Conservation (phyloP, 106 monocot genomes). For the Platanthera guangdongensis region DNA sequence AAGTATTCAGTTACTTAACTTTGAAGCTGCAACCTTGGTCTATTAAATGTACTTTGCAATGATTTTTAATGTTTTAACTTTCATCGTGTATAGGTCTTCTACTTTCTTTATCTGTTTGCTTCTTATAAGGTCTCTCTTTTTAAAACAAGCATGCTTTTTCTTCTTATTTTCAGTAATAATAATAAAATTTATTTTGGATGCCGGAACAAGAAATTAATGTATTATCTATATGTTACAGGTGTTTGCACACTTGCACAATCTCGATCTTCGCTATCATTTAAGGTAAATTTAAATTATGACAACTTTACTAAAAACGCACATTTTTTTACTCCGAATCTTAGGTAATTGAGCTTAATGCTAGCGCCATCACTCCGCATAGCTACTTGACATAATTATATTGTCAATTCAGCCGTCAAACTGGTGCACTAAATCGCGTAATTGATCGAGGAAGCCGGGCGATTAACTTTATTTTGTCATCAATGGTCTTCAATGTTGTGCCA, state of each 20-base stretch:
- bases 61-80: not conserved
- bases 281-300: conserved; percentile 41
- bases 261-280: conserved; percentile 91
- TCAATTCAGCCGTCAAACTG: conserved; percentile 87
- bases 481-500: conserved; percentile 93
- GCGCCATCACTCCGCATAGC: not conserved
- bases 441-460: conserved; percentile 99
- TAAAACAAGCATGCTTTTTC: not conserved
- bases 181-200: not conserved
- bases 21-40: not conserved
- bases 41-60: not conserved
- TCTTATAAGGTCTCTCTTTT: not conserved
- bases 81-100: not conserved
- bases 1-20: not conserved
- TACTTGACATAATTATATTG: conserved; percentile 1
- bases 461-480: conserved; percentile 82
- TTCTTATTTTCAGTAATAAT: not conserved
- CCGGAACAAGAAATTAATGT: not conserved
- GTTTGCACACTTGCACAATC: conserved; percentile 83
- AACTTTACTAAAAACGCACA: not conserved
- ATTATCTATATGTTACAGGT: conserved; percentile 40
- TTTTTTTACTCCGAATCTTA: not conserved
- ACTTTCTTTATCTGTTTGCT: not conserved
- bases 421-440: conserved; percentile 92
- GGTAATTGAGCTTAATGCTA: not conserved